Evolutionary conservation across 805 yeast genomes (phyloP).

Genomic region (Candida xiaguanensis): DNA sequence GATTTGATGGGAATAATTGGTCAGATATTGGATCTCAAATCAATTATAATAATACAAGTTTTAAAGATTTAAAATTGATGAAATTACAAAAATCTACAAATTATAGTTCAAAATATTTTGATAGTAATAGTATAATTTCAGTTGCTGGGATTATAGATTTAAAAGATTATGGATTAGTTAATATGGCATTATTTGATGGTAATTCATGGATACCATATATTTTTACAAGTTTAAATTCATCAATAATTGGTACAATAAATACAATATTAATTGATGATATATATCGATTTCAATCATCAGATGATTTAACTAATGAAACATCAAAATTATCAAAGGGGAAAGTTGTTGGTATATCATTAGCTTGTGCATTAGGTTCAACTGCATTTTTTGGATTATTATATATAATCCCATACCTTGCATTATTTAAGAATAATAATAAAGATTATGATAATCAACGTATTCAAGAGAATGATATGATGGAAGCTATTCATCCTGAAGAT

Average conservation of each 20-base stretch:
- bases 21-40: conserved; percentile 33
- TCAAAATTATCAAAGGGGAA: conserved; percentile 33
- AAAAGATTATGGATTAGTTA: conserved; percentile 49
- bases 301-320: conserved; percentile 20
- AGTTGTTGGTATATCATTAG: conserved; percentile 43
- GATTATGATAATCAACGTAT: conserved; percentile 27
- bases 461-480: conserved; percentile 42
- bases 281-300: conserved; percentile 32
- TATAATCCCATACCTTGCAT: conserved; percentile 34
- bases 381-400: conserved; percentile 38
- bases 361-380: conserved; percentile 44
- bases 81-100: conserved; percentile 27
- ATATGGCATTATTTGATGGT: conserved; percentile 66
- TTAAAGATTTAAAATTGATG: conserved; percentile 46
- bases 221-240: conserved; percentile 29
- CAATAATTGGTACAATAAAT: conserved; percentile 25
- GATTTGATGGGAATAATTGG: conserved; percentile 51
- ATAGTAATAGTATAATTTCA: conserved; percentile 44
- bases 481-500: conserved; percentile 41
- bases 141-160: conserved; percentile 57
- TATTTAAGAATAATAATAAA: conserved; percentile 25
- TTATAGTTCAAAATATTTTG: conserved; percentile 35
- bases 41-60: conserved; percentile 21
- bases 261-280: conserved; percentile 32
- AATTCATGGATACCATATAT: conserved; percentile 62